phyloP scores from a whole-genome alignment of 1,284 basidiomycete species.

The Exobasidium rhododendri region DNA sequence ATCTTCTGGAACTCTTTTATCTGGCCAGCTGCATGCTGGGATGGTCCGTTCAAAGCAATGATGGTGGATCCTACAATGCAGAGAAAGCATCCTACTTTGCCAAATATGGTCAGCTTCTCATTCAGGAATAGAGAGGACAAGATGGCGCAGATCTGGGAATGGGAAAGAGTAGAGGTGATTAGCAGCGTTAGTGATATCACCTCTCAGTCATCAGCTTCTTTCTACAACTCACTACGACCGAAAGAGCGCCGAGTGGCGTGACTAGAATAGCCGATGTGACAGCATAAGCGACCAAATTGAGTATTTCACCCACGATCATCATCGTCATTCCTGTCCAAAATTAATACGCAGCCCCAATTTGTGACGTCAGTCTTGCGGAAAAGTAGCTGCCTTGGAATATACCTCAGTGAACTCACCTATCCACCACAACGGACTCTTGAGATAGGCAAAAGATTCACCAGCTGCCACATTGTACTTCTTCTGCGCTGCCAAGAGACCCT shows the following conservation, averaged over 20 bases:
- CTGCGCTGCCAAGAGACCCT: slow-evolving; percentile 53
- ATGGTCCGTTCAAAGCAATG: slow-evolving; percentile 70
- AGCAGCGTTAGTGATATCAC: neutral
- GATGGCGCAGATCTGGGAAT: slow-evolving; percentile 71
- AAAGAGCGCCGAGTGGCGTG: slow-evolving; percentile 93
- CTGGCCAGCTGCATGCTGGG: slow-evolving; percentile 73
- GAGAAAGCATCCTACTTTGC: slow-evolving; percentile 70
- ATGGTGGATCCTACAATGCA: slow-evolving; percentile 78
- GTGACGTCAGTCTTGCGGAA: too few relatives aligned
- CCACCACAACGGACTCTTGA: slow-evolving; percentile 57
- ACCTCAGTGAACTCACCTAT: neutral
- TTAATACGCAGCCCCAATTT: too few relatives aligned
- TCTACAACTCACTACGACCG: slow-evolving; percentile 65
- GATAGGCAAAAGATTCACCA: slow-evolving; percentile 90
- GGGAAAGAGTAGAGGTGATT: neutral
- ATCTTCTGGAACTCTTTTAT: slow-evolving; percentile 75
- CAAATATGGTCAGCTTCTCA: slow-evolving; percentile 66
- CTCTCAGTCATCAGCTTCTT: neutral
- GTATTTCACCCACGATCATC: slow-evolving; percentile 43
- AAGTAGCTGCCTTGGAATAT: too few relatives aligned
- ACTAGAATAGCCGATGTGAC: slow-evolving; percentile 85
- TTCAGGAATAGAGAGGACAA: slow-evolving; percentile 89
- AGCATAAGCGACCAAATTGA: slow-evolving; percentile 67
- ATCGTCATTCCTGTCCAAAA: slow-evolving; percentile 54
- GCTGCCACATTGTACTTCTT: slow-evolving; percentile 62